Base-by-base conservation (phyloP, 116 monocot genomes). In the Posidonia oceanica region DNA sequence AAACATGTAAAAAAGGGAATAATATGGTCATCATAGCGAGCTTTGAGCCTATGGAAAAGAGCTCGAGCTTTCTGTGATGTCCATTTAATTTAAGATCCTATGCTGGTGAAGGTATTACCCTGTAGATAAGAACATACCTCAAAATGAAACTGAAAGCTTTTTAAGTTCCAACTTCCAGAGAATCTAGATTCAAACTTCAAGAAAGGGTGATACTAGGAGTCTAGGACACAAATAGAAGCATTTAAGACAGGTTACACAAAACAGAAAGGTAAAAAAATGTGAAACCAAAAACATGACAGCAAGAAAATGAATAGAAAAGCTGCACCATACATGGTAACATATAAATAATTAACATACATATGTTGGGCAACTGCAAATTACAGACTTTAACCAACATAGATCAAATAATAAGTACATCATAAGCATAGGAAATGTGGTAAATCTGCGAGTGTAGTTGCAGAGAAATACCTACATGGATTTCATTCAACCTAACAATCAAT, bases 1-100 rank as follows among this genome's bases (percentile, higher is more conserved):
- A 39, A n/a, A 4, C 4, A 40, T 22, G 40, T n/a, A 40, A 36
- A 36, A 29, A 54, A 54, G 36, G n/a, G 48, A 54, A 36, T n/a
- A 57, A 70, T 70, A 36, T 58, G 57, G 58, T 40, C 70, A 70
- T 40, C 70, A 70, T 70, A 56, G 69, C 58, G 69, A 70, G 18
- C 69, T 17, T 8, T 39, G 18, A 11, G 57, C 57, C 38, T 37
- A 68, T 54, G 11, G 53, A 62, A 58, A 70, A 57, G 5, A 18
- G 29, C 57, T 36, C 69, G 39, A 39, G 69, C 56, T 70, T 70
- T 70, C 69, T 70, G 69, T 56, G 69, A 70, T 40, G 69, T 36
- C 58, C 40, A 57, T 18, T 39, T 21, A 15, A 70, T 70, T 70
- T 70, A 70, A 70, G 69, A 70, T 70, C 69, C 57, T 67, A 13